Evolutionary conservation across 441 rosid species (phyloP).

Genomic region (Erysimum cheiri): DNA sequence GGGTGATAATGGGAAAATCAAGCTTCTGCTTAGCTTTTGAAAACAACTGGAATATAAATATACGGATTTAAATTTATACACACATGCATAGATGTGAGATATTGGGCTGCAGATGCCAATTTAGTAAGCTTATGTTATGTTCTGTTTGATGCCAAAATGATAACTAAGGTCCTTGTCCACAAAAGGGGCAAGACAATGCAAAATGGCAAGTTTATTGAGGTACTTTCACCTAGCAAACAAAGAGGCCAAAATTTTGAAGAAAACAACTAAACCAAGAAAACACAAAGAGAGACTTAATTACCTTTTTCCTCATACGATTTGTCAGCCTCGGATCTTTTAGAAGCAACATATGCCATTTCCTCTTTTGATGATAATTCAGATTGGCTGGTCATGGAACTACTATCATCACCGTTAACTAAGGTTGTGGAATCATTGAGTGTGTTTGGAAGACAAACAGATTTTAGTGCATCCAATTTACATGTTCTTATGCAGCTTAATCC

Average conservation of each 20-base stretch:
- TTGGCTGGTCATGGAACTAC: constrained; percentile 41
- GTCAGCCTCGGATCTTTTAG: constrained; percentile 45
- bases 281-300: constrained; percentile 39
- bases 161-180: constrained; percentile 8
- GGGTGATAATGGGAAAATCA: constrained; percentile 46
- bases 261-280: constrained; percentile 24
- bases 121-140: constrained; percentile 4
- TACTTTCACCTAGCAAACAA: constrained; percentile 23
- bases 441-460: constrained; percentile 67
- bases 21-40: constrained; percentile 18
- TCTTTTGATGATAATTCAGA: constrained; percentile 47
- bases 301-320: constrained; percentile 47
- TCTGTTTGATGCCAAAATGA: constrained; percentile 17
- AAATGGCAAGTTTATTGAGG: constrained; percentile 3
- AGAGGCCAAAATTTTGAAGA: neutral
- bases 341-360: constrained; percentile 31
- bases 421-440: constrained; percentile 45
- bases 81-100: neutral
- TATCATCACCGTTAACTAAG: constrained; percentile 38
- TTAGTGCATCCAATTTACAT: constrained; percentile 85
- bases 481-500: constrained; percentile 84
- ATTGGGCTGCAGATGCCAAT: constrained; percentile 26
- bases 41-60: neutral
- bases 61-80: constrained; percentile 19
- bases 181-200: constrained; percentile 13